These are phyloP conservation scores for Kalanchoe fedtschenkoi DNA, from an alignment of 164 flowering plant species.

Conservation along the genomic window DNA sequence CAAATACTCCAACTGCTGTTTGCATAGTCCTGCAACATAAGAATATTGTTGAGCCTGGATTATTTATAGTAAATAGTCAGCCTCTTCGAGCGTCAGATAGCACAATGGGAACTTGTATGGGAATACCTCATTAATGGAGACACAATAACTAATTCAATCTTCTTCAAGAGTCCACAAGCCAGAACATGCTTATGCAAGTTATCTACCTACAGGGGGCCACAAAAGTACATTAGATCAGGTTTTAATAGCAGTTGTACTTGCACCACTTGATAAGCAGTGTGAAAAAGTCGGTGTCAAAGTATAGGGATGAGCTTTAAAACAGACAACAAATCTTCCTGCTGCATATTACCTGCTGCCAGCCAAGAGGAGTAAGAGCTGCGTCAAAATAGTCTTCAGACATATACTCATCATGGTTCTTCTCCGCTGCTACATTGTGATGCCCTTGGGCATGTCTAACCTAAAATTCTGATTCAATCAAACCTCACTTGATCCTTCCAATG, in stretches of 20 bases:
- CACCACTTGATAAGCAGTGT: no score
- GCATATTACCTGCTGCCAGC: constrained; percentile 90
- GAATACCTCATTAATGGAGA: constrained; percentile 78
- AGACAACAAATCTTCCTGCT: background rate
- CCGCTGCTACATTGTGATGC: constrained; percentile 77
- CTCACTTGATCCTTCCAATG: no score
- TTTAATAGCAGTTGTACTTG: no score
- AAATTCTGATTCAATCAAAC: constrained; percentile 3
- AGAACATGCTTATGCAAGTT: constrained; percentile 73
- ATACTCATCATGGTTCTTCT: constrained; percentile 41
- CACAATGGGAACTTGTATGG: no score
- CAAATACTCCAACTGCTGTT: constrained; percentile 98
- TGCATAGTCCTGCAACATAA: constrained; percentile 68
- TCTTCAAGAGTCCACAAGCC: constrained; percentile 44
- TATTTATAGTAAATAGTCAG: background rate
- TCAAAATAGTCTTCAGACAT: constrained; percentile 55
- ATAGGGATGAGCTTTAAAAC: background rate
- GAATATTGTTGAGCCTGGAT: background rate
- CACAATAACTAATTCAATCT: constrained; percentile 57
- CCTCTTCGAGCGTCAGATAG: no score
- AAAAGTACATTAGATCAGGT: no score
- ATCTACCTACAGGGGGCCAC: no score
- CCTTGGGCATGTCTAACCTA: constrained; percentile 98
- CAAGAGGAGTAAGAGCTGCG: constrained; percentile 74
- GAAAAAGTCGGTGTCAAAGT: no score